phyloP scores from a whole-genome alignment of 164 flowering plant genomes.

The Malania oleifera region DNA sequence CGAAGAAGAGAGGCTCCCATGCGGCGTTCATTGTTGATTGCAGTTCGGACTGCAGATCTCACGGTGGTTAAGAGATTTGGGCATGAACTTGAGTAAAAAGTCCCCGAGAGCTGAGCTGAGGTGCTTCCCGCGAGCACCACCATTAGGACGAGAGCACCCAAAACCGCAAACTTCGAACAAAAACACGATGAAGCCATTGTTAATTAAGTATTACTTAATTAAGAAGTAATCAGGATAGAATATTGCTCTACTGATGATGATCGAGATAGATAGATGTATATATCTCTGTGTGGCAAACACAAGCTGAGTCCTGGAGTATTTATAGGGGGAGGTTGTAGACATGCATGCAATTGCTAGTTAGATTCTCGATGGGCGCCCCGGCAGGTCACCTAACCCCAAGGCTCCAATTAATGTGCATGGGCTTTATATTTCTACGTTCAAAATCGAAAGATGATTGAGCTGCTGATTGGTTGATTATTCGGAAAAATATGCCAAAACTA shows the following conservation, averaged over 20 bases:
- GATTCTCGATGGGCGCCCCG: slow-evolving; percentile 14
- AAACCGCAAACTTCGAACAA: slow-evolving; percentile 3
- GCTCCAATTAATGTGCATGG: slow-evolving; percentile 15
- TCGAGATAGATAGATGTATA: too few species aligned
- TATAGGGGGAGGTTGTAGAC: too few species aligned
- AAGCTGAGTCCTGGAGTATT: too few species aligned
- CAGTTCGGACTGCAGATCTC: slow-evolving; percentile 40
- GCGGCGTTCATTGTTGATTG: slow-evolving; percentile 49
- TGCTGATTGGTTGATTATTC: too few species aligned
- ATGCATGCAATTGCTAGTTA: too few species aligned
- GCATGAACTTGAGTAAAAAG: slow-evolving; percentile 59
- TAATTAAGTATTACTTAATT: too few species aligned
- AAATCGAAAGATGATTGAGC: too few species aligned
- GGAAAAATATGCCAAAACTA: too few species aligned
- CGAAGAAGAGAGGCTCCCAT: slow-evolving; percentile 84
- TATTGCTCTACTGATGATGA: too few species aligned
- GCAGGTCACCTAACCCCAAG: slow-evolving; percentile 40
- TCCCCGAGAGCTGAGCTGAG: slow-evolving; percentile 64
- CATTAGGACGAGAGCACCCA: slow-evolving; percentile 26
- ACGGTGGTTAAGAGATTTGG: slow-evolving; percentile 41
- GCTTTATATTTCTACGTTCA: too few species aligned
- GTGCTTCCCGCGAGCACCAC: slow-evolving; percentile 30
- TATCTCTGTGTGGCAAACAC: too few species aligned
- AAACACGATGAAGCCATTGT: slow-evolving; percentile 20
- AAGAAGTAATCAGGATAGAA: too few species aligned